phyloP scores from a whole-genome alignment of 1,284 basidiomycete genomes.

The Lentinus polychrous region DNA sequence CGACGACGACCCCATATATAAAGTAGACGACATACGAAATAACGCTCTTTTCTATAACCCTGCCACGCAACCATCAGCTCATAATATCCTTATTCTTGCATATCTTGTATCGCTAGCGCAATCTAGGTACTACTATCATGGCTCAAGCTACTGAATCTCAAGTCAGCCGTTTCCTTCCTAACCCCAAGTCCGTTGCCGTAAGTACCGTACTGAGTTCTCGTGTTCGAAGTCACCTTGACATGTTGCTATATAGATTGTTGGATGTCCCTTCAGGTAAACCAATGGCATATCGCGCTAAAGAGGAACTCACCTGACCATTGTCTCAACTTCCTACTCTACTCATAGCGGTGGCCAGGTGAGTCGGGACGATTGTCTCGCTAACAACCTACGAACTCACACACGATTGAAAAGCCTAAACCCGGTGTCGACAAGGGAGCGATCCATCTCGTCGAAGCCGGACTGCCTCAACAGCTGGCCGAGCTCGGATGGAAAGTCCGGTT shows the following conservation, averaged over 20 bases:
- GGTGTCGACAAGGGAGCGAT: constrained; percentile 94
- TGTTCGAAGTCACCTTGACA: not conserved
- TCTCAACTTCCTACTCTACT: constrained; percentile 1
- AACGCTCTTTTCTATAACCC: too few species aligned
- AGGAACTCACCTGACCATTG: not conserved
- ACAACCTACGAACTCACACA: not conserved
- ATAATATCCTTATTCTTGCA: too few species aligned
- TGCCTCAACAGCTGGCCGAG: constrained; percentile 66
- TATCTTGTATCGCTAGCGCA: not conserved
- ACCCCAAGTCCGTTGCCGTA: constrained; percentile 67
- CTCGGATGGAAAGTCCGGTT: constrained; percentile 91
- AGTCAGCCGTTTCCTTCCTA: constrained; percentile 45
- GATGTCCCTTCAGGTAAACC: constrained; percentile 65
- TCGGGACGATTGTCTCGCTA: not conserved
- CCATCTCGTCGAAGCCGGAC: constrained; percentile 78
- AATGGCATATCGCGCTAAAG: too few species aligned
- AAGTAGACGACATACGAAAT: too few species aligned
- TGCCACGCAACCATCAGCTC: too few species aligned
- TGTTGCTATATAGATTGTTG: constrained; percentile 49
- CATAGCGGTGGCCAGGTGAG: constrained; percentile 51
- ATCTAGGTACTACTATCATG: constrained; percentile 4
- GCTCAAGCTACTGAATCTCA: constrained; percentile 13
- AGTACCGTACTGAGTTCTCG: constrained; percentile 23
- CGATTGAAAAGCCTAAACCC: constrained; percentile 48
- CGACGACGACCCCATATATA: too few species aligned